Evolutionary conservation across 1,284 basidiomycete genomes (phyloP), one percentile per base, ranked within the genome.

Genomic region (Erythrobasidium hasegawianum): DNA sequence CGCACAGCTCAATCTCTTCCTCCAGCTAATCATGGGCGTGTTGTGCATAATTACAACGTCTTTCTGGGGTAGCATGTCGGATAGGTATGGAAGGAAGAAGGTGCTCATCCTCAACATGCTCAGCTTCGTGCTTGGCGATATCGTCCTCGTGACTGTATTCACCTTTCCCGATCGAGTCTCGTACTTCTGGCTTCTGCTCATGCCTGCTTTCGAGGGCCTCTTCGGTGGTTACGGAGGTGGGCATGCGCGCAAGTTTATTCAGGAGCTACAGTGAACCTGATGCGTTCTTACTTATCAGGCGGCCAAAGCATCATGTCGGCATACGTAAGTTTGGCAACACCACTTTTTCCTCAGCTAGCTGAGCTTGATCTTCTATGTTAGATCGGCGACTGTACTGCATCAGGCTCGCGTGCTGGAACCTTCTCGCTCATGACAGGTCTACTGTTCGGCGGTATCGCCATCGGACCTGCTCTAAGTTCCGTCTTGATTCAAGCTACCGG

Each of bases 381-480:
- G 61, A 65, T 65, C 38, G 55, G 55, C 22, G 62, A 65, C 39
- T 65, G 62, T 33, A 65, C 62, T 26, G 56, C 33, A 26, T 41
- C 55, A 53, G 62, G 62, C 9, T 58, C 55, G 24, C 55, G 62
- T 38, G 55, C 62, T 33, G 62, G 62, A 18, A 65, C 56, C 20
- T 65, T 65, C 45, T 47, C 40, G 1, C 47, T 65, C 41, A 39
- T 65, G 56, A 65, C 54, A 38, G 62, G 62, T 10, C 22, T 57
- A 9, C 40, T 65, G 8, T 65, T 65, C 24, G 55, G 26, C 20
- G 62, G 62, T 9, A 65, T 65, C 27, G 62, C 62, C 2, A 45
- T 58, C 22, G 62, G 62, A 39, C 62, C 62, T 2, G 62, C 62
- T 2, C 27, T 65, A 10, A 43, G 55, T 22, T 65, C 62, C 20